Evolutionary conservation across 345 rosid species (phyloP), one percentile per base, ranked within the genome.

Genomic region (Aegle marmelos): DNA sequence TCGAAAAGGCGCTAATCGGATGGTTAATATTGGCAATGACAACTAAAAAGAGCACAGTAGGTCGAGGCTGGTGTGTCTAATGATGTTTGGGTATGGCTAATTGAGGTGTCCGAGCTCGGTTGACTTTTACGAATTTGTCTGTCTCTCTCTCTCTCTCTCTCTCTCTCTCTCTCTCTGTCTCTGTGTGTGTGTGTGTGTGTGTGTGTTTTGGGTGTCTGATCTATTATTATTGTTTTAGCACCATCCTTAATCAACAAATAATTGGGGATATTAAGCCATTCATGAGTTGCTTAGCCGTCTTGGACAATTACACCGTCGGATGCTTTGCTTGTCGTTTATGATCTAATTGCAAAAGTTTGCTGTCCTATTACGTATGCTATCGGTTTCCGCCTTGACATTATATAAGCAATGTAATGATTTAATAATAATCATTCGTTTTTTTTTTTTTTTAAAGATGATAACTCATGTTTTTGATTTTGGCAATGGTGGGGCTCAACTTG

Each of bases 1-100:
- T 25, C 24, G 1, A 4, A 8, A 9, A 4, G 9, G 5, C 5
- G 0, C 2, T 0, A n/a, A 76, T 45, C 0, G 2, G 17, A 16
- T 31, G 54, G 53, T 36, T 33, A 45, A 45, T 21, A 28, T 30
- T 1, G 45, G 28, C 6, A n/a, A 30, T 72, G 17, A 22, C 0
- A 10, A n/a, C 22, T 31, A 21, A 65, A 34, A 17, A n/a, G 25
- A 14, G 4, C 21, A 21, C 17, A 31, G 27, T 10, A 6, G 48
- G 58, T 14, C 28, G 31, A 28, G 0, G 45, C 64, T 45, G 45
- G 0, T 21, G 68, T 63, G 70, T 75, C n/a, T 3, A 21, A 22
- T 30, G 70, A 62, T 75, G 48, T 11, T 63, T 74, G 28, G 22
- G 5, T 37, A 0, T n/a, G 1, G 25, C 6, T 6, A 8, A 24